Evolutionary conservation across 2,329 filamentous ascomycete genomes (phyloP), one percentile per base, ranked within the genome.

Genomic region (Talaromyces sp.): DNA sequence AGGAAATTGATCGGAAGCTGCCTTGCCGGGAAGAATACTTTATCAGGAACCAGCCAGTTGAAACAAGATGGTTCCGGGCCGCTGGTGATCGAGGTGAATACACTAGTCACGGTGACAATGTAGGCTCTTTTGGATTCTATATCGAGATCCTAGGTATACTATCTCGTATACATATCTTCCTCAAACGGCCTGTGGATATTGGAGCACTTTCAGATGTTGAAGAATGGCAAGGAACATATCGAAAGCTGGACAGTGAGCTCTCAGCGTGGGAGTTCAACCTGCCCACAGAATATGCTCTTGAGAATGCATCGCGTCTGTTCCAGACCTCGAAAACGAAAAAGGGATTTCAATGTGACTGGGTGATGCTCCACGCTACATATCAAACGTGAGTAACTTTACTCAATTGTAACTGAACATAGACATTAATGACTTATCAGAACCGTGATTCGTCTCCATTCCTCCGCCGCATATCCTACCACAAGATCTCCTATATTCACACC

Each of bases 361-460:
- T 97, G 60, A 96, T 96, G 89, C 83, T 97, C 34, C 93, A 97
- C 74, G 90, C 91, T 4, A 93, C 92, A 0, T 96, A 93, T 73
- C 91, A 96, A 76, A 96, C 92, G 83, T 87, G 76, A 81, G 84
- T 80, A 54, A 19, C 2, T 19, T 40, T 19, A 11, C 45, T 10
- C 10, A 27, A 17, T 1, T 15, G 3, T 5, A 36, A 7, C 10
- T 22, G 13, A 54, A 8, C n/a, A 0, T 1, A 1, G 10, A n/a
- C 43, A 27, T 17, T 61, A 17, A 64, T 2, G 47, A 36, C 10
- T 8, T n/a, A 22, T 31, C 69, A 87, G 85, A 0, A 91, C 93
- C 54, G 89, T 96, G 8, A 96, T 97, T 70, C 88, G 93, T 40
- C 84, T 97, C 27, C 93, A 97, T 79, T 97, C 93, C 0, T 96